Evolutionary conservation across 441 rosid species (phyloP), one percentile per base, ranked within the genome.

Genomic region (Melastoma candidum): DNA sequence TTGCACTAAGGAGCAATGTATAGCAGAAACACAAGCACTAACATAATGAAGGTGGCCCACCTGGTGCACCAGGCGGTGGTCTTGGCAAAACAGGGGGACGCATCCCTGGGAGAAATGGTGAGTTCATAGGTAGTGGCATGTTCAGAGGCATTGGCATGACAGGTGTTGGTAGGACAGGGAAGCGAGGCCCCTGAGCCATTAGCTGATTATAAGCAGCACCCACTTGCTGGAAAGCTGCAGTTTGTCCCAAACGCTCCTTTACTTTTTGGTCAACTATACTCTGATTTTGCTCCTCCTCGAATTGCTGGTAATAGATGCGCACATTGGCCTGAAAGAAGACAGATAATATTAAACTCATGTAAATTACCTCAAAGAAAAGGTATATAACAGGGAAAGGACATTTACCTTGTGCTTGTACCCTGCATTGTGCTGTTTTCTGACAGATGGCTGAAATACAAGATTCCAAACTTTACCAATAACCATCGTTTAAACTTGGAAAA

Each of bases 351-450:
- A 45, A 2, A 29, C 14, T 14, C 49, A 51, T 9, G 44, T 32
- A 56, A 3, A 49, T 29, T 57, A 22, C 46, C 7, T 5, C 48
- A 2, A 41, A 64, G 26, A 44, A 26, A 2, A 17, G 2, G 12
- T 3, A 9, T 26, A 57, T n/a, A 2, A 4, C 26, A 43, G 0
- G 2, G 27, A 32, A 52, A 6, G 27, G 43, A 4, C 25, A 7
- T 53, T 47, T 73, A 84, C 97, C 97, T 92, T 93, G 73, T 86
- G 98, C 66, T 92, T 92, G 78, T 88, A 88, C 46, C 98, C 97
- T 0, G 98, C 98, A 66, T 93, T 93, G 71, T 93, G 97, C 71
- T 88, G 98, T 77, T 88, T 92, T 72, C 97, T 84, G 69, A 93
- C 98, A 24, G 98, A 88, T 14, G 98, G 98, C 95, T 88, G 82